Base-by-base conservation (phyloP, 768 basidiomycete species). In the Mrakia frigida region DNA sequence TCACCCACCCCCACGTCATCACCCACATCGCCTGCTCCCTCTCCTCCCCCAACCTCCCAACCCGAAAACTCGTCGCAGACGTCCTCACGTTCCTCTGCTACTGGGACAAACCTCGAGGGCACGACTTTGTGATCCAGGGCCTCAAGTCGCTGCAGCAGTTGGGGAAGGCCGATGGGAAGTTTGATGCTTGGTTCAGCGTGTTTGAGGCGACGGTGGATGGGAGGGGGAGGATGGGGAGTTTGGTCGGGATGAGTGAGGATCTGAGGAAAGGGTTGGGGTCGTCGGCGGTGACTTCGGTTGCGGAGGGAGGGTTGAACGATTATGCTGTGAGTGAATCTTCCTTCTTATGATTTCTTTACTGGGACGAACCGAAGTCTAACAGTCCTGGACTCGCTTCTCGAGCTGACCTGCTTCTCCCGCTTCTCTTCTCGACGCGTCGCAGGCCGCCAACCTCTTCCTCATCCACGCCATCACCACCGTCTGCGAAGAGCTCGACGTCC, bases 191-290 rank as follows among this genome's bases (percentile, higher is more conserved):
- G 95, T 92, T 98, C 81, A 90, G 89, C 79, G 90, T 90, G 0
- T 85, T 96, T 79, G 91, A 93, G 79, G 84, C 85, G 37, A 88
- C 88, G 3, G 86, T 98, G 25, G 87, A 89, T 67, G 95, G 94
- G 3, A 86, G 94, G 74, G 96, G 96, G 1, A 91, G 90, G 82
- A 94, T 98, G 93, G 96, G 96, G 1, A 97, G 92, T 82, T 83
- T 92, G 56, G 96, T 99, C 11, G 97, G 97, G 0, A 93, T 94
- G 33, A 96, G 94, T 80, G 92, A 95, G 21, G 94, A 98, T 79
- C 88, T 95, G 74, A 88, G 87, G 83, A 89, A 43, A 50, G 76
- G 52, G 69, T 46, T 74, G 37, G 75, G 78, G 35, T n/a, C 28
- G 41, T 65, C 79, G 33, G 68, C 53, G 0, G 61, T 70, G 2